Conservation (phyloP, 2,329 filamentous ascomycete species). For the Falciphora oryzae region DNA sequence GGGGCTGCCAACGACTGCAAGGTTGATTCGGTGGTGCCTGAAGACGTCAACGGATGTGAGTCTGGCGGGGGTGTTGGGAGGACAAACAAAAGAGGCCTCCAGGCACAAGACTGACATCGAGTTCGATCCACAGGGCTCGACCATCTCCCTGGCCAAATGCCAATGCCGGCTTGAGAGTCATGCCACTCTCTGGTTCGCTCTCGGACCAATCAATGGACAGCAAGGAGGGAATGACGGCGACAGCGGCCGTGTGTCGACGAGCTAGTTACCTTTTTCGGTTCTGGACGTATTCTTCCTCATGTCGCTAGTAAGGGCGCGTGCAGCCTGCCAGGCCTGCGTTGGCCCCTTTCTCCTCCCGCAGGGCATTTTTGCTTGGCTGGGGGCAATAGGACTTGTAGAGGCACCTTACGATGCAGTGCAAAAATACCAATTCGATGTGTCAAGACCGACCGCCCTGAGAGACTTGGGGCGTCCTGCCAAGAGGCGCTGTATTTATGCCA, state of each 20-base stretch:
- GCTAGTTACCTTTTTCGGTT: not conserved
- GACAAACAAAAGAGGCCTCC: no score
- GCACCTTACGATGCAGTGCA: no score
- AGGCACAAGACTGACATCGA: not conserved
- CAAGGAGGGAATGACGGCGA: not conserved
- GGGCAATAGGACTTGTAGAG: no score
- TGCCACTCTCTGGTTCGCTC: no score
- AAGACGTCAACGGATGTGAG: constrained; percentile 27
- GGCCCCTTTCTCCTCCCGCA: no score
- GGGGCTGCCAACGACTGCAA: constrained; percentile 27
- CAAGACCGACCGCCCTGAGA: not conserved
- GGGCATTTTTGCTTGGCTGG: not conserved
- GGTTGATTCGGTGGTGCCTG: constrained; percentile 22
- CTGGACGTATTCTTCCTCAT: no score
- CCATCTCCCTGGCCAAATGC: not conserved
- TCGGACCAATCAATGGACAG: no score
- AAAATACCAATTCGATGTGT: not conserved
- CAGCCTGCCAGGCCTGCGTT: not conserved
- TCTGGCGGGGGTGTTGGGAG: not conserved
- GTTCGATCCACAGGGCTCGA: not conserved
- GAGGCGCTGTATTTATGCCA: not conserved
- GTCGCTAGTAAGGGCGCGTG: no score
- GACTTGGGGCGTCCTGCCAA: not conserved
- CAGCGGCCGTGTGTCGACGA: not conserved
- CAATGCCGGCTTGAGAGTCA: not conserved